Conservation (phyloP, 768 basidiomycete species). For the Pleurotus citrinopileatus region DNA sequence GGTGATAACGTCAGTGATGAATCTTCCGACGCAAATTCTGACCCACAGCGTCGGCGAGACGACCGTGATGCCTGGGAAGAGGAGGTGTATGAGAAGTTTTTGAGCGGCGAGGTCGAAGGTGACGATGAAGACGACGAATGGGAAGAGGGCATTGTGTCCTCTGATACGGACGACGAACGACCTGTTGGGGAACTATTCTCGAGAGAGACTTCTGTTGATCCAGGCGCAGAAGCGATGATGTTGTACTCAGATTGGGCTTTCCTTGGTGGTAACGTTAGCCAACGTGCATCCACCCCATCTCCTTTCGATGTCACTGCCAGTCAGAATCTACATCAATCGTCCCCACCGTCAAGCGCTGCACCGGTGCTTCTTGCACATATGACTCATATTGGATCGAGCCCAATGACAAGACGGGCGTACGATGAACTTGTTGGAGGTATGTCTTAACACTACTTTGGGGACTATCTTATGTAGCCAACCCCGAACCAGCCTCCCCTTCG, state of each 20-base stretch:
- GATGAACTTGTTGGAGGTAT: conserved; percentile 23
- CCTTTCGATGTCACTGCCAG: no score
- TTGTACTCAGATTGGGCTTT: conserved; percentile 7
- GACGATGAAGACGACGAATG: conserved; percentile 28
- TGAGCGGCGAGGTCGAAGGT: conserved; percentile 52
- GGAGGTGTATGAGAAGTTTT: conserved; percentile 52
- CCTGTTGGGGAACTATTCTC: background rate
- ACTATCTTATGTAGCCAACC: conserved; percentile 17
- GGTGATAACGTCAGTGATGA: conserved; percentile 15
- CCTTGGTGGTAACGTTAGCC: conserved; percentile 10
- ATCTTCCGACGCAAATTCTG: conserved; percentile 18
- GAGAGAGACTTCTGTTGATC: conserved; percentile 3
- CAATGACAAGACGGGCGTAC: conserved; percentile 54
- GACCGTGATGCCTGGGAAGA: conserved; percentile 25
- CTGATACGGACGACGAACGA: conserved; percentile 23
- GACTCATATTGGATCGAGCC: conserved; percentile 32
- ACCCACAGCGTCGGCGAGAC: conserved; percentile 9
- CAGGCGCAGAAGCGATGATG: background rate
- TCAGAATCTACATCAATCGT: no score
- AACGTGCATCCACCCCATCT: conserved; percentile 15
- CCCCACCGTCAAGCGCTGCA: no score
- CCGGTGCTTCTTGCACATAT: conserved; percentile 57
- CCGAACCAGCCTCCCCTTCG: no score
- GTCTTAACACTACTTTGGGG: background rate
- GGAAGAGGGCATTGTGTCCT: conserved; percentile 28